Base-by-base conservation (phyloP, 2,329 filamentous ascomycete genomes). In the Metarhizium anisopliae region DNA sequence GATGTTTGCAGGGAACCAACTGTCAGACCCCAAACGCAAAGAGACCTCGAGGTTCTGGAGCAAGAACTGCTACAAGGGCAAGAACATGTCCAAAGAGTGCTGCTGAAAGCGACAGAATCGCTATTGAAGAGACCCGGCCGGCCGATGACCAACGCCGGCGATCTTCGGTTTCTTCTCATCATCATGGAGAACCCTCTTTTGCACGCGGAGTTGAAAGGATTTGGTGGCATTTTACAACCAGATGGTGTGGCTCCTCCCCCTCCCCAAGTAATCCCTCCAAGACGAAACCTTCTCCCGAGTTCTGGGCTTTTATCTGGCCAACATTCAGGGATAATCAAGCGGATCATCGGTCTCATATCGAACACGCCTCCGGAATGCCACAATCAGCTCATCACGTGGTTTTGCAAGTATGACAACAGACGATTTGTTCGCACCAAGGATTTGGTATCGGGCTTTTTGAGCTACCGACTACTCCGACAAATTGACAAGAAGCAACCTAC, bases 271-370 rank as follows among this genome's bases (percentile, higher is more conserved):
- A 16, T 36, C 36, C n/a, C 25, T n/a, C 35, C 52, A 20, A 54
- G 53, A 42, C 20, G 32, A n/a, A 55, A 36, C 14, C 5, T 36
- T 13, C 8, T 59, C 29, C 66, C 72, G 6, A 70, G 67, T 42
- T 68, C 71, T 2, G 76, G 75, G 0, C 77, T 72, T 7, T 66
- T 76, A 11, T 76, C 81, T 30, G 86, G 85, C 2, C 83, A 89
- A 57, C 88, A 95, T 69, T 91, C 89, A 2, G 87, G 87, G 4
- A 87, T 96, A 54, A 82, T 95, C 63, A 96, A 96, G 69, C 83
- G 92, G 42, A 85, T 95, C 43, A 70, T 95, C 30, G 92, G 92
- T 1, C 73, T 96, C 10, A 67, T 95, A 29, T 87, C 90, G 1
- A 90, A 95, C 67, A 76, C 89, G 13, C 80, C 89, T 0, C 81